Conservation (phyloP, 805 yeast species). For the Yamadazyma sp. region DNA sequence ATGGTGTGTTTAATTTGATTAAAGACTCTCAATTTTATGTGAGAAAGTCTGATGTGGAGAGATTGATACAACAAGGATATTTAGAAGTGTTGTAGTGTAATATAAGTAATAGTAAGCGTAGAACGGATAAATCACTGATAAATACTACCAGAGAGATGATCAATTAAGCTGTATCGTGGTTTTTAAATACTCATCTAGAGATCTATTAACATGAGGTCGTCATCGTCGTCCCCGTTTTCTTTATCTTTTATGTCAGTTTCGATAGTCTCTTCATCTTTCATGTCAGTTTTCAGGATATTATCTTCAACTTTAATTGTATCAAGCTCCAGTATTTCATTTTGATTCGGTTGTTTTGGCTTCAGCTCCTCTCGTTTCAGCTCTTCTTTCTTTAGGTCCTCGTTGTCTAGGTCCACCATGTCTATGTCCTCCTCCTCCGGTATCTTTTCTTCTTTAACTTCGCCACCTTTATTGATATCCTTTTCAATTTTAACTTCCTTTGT, state of each 20-base stretch:
- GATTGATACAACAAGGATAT: constrained; percentile 92
- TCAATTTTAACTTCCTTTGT: constrained; percentile 2
- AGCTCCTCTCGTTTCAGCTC: constrained; percentile 4
- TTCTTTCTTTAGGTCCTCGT: background rate
- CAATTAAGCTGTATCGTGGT: background rate
- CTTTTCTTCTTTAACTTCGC: background rate
- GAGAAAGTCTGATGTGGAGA: constrained; percentile 89
- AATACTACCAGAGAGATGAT: too few relatives aligned
- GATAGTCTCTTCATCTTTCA: background rate
- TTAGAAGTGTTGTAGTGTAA: constrained; percentile 60
- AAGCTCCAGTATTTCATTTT: too few relatives aligned
- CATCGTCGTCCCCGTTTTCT: constrained; percentile 1
- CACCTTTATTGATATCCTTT: constrained; percentile 6
- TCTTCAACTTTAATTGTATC: constrained; percentile 1
- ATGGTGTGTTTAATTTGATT: constrained; percentile 90
- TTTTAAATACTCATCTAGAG: background rate
- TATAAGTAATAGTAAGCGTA: constrained; percentile 2
- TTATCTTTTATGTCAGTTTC: background rate
- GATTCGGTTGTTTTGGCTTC: too few relatives aligned
- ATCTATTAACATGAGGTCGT: constrained; percentile 1
- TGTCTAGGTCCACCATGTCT: too few relatives aligned
- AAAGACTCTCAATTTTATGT: constrained; percentile 95
- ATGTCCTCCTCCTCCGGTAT: background rate
- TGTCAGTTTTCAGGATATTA: background rate
- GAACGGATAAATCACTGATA: too few relatives aligned